phyloP scores from a whole-genome alignment of 176 grass and related monocot species.

The Musa beccarii region DNA sequence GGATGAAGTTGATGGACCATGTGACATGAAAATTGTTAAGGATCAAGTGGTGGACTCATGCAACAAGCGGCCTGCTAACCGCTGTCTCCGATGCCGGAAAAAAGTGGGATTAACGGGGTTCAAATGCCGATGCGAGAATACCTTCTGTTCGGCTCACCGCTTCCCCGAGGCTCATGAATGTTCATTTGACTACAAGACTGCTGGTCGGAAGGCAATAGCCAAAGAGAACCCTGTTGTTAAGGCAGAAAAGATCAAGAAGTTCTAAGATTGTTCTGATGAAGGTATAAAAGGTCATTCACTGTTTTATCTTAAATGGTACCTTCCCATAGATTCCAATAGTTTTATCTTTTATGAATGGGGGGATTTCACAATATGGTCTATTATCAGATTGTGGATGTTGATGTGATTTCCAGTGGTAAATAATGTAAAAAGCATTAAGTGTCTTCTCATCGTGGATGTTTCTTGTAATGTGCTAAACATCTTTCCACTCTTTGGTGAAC shows the following conservation, averaged over 20 bases:
- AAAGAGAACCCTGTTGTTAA: constrained; percentile 64
- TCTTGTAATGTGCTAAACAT: no score
- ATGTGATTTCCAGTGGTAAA: background rate
- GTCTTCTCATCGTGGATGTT: no score
- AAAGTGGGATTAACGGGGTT: constrained; percentile 57
- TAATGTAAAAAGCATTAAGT: constrained; percentile 1
- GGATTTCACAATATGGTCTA: background rate
- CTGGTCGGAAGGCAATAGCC: constrained; percentile 50
- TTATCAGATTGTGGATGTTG: background rate
- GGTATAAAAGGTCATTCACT: background rate
- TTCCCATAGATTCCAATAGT: background rate
- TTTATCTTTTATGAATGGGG: background rate
- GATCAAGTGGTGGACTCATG: constrained; percentile 28
- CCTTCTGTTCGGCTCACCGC: constrained; percentile 57
- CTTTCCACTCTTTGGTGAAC: no score
- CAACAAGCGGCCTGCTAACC: constrained; percentile 34
- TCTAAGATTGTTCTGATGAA: constrained; percentile 10
- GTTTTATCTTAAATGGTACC: background rate
- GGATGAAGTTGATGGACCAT: background rate
- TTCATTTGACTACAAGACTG: constrained; percentile 72
- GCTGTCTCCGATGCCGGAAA: constrained; percentile 56
- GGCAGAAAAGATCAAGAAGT: constrained; percentile 71
- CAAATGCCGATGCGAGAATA: constrained; percentile 63
- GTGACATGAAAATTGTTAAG: constrained; percentile 27
- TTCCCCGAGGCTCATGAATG: constrained; percentile 50